These are phyloP conservation scores for Magnaporthiopsis incrustans DNA, from an alignment of 2,329 filamentous ascomycete species.

Conservation along the genomic window DNA sequence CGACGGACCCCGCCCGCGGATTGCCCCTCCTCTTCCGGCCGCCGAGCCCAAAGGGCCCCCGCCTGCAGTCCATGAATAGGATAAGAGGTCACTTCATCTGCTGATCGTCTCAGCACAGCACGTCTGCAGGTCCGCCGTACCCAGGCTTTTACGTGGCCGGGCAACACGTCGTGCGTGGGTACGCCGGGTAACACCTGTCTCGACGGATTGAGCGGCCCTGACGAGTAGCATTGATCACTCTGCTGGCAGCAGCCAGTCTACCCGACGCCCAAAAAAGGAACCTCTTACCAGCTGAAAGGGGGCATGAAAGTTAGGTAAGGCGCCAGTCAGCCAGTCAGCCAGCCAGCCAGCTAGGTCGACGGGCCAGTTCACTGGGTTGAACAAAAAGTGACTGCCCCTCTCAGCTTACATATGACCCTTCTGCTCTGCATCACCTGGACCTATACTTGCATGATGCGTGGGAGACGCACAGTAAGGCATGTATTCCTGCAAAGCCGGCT, in stretches of 20 bases:
- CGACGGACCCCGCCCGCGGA: background rate
- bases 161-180: background rate
- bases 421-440: background rate
- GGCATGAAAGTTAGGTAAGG: background rate
- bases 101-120: background rate
- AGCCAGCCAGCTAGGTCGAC: background rate
- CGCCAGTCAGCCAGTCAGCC: background rate
- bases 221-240: background rate
- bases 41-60: background rate
- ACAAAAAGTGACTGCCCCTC: background rate
- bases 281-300: background rate
- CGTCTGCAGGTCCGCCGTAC: background rate
- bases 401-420: background rate
- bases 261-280: background rate
- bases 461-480: background rate
- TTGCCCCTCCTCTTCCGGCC: background rate
- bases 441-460: background rate
- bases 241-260: background rate
- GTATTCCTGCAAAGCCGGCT: background rate
- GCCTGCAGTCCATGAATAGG: background rate
- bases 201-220: no score
- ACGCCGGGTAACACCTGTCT: background rate
- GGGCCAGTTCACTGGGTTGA: background rate
- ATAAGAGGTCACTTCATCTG: background rate
- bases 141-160: background rate